Evolutionary conservation across 371 early-diverging fungal genomes (phyloP).

Genomic region (Conidiobolus incongruus): DNA sequence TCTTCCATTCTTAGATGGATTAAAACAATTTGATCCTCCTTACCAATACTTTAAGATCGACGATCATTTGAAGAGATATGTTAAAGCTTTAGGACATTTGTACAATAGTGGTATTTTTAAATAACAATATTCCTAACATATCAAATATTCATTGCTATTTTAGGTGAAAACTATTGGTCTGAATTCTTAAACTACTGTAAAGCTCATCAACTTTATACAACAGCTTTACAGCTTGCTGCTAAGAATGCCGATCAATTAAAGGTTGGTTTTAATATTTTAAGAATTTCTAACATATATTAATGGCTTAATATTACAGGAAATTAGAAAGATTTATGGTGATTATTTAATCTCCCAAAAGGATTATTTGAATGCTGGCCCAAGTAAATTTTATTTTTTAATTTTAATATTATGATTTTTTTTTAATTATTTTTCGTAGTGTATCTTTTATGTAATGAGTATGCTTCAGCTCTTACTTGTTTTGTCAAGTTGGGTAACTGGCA

Average conservation of each 20-base stretch:
- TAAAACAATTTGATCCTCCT: slow-evolving; percentile 39
- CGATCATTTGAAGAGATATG: slow-evolving; percentile 46
- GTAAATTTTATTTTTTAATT: background rate
- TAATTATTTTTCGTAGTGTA: background rate
- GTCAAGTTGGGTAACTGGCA: slow-evolving; percentile 1
- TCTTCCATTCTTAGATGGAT: slow-evolving; percentile 63
- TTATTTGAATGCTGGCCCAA: slow-evolving; percentile 1
- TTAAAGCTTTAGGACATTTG: slow-evolving; percentile 46
- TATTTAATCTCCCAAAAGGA: background rate
- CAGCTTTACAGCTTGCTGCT: slow-evolving; percentile 31
- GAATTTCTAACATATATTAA: background rate
- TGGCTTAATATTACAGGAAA: too few species aligned
- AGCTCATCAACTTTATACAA: slow-evolving; percentile 32
- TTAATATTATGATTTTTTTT: background rate
- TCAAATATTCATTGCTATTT: background rate
- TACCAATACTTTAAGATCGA: slow-evolving; percentile 77
- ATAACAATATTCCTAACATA: too few species aligned
- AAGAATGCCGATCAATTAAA: slow-evolving; percentile 12
- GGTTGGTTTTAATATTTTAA: background rate
- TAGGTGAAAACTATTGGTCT: slow-evolving; percentile 16
- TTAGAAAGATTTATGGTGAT: background rate
- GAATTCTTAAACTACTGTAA: slow-evolving; percentile 37
- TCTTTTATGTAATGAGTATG: background rate
- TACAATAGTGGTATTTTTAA: slow-evolving; percentile 21
- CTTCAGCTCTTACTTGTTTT: background rate